Conservation (phyloP, 768 basidiomycete species). For the Cystofilobasidium ferigula region DNA sequence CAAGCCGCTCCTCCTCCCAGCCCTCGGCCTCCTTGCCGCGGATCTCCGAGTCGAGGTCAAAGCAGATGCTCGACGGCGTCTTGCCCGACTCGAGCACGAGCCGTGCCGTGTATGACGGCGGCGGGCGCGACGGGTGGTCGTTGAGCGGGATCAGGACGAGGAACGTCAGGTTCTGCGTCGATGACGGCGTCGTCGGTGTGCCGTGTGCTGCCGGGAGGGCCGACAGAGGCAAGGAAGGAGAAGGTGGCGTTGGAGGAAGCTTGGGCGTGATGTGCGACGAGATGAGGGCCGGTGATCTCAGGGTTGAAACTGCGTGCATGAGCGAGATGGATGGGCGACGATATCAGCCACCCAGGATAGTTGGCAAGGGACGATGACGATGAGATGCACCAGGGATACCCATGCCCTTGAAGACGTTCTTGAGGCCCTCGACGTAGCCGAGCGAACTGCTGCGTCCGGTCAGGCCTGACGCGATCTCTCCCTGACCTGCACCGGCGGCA, state of each 20-base stretch:
- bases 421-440: not conserved
- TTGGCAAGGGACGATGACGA: not conserved
- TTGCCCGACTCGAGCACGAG: conserved; percentile 13
- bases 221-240: not conserved
- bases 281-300: conserved; percentile 1
- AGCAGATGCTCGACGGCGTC: conserved; percentile 10
- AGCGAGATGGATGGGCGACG: not conserved
- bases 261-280: conserved; percentile 7
- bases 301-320: not conserved
- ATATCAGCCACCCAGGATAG: not conserved
- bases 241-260: not conserved
- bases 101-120: conserved; percentile 6
- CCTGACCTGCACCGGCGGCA: not conserved
- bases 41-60: conserved; percentile 8
- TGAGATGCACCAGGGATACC: not conserved
- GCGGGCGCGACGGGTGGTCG: conserved; percentile 14
- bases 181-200: not conserved
- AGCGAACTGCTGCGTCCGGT: not conserved
- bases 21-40: conserved; percentile 13
- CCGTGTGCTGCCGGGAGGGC: not conserved
- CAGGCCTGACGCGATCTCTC: not conserved
- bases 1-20: conserved; percentile 11
- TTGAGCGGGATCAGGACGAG: conserved; percentile 9
- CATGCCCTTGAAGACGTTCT: not conserved
- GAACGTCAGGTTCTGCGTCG: not conserved